Percentiles rank a stretch among this genome's conserved stretches.
phyloP scores from a whole-genome alignment of 257 asterid species.

The Salvia hispanica region DNA sequence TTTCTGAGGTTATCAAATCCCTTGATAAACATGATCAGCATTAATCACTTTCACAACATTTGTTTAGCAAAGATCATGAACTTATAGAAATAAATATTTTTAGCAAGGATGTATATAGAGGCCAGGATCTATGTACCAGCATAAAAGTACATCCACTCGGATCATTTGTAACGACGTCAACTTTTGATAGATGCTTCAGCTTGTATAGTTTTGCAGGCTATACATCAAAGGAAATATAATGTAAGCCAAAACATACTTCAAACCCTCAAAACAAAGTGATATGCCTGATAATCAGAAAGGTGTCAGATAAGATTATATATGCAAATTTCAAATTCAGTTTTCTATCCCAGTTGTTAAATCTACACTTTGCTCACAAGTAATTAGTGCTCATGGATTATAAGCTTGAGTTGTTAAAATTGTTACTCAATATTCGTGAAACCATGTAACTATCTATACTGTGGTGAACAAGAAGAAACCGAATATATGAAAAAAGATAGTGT shows the following conservation, averaged over 20 bases:
- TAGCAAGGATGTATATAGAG: conserved; percentile 20
- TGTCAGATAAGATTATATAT: not conserved
- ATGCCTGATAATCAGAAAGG: conserved; percentile 16
- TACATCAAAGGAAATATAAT: conserved; percentile 28
- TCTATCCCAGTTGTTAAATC: conserved; percentile 15
- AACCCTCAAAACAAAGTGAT: not conserved
- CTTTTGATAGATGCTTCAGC: conserved; percentile 92
- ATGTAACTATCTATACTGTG: conserved; percentile 16
- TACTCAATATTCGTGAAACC: conserved; percentile 11
- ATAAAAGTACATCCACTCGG: conserved; percentile 94
- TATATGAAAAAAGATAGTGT: not conserved
- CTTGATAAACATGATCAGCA: conserved; percentile 48
- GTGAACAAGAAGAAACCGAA: not conserved
- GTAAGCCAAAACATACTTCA: conserved; percentile 32
- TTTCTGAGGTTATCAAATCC: conserved; percentile 97
- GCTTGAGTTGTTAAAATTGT: conserved; percentile 1
- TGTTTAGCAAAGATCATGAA: conserved; percentile 15
- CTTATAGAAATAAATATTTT: conserved; percentile 20
- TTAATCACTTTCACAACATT: conserved; percentile 22
- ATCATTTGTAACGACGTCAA: conserved; percentile 91
- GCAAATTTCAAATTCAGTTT: conserved; percentile 20
- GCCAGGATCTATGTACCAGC: conserved; percentile 53
- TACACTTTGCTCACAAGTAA: not conserved
- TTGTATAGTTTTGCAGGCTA: conserved; percentile 97
- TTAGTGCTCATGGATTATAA: conserved; percentile 2